These are phyloP conservation scores for Groenewaldozyma sp. DNA, from an alignment of 1,139 yeast species.

Conservation along the genomic window DNA sequence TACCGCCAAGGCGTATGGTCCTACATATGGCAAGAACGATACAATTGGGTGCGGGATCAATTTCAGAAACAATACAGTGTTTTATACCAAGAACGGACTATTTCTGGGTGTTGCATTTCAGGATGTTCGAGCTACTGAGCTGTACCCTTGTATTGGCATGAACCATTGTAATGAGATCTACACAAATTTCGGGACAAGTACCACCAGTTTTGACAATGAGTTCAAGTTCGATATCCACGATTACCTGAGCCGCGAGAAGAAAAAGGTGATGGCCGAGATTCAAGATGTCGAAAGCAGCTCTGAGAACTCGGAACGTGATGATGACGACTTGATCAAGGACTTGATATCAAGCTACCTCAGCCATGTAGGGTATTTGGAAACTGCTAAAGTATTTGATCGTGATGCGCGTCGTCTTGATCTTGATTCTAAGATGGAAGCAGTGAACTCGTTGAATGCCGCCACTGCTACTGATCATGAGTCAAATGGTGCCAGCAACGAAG, in stretches of 20 bases:
- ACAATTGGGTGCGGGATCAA: conserved; percentile 80
- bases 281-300: conserved; percentile 5
- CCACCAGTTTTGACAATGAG: conserved; percentile 64
- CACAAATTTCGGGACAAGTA: conserved; percentile 63
- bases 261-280: conserved; percentile 17
- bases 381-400: conserved; percentile 51
- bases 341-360: conserved; percentile 61
- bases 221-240: conserved; percentile 65
- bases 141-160: conserved; percentile 44
- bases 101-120: conserved; percentile 44
- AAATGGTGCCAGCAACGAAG: conserved; percentile 13
- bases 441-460: conserved; percentile 4
- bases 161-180: conserved; percentile 39
- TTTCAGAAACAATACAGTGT: conserved; percentile 52
- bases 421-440: conserved; percentile 9
- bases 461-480: conserved; percentile 3
- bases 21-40: conserved; percentile 48
- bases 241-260: conserved; percentile 45
- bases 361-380: conserved; percentile 63
- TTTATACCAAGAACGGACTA: conserved; percentile 78
- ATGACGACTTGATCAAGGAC: conserved; percentile 36
- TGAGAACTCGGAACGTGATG: conserved; percentile 7
- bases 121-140: conserved; percentile 30
- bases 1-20: conserved; percentile 35
- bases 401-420: conserved; percentile 23